phyloP scores from a whole-genome alignment of 31 red algal genomes.

The Pterothamnion heteromorphum region DNA sequence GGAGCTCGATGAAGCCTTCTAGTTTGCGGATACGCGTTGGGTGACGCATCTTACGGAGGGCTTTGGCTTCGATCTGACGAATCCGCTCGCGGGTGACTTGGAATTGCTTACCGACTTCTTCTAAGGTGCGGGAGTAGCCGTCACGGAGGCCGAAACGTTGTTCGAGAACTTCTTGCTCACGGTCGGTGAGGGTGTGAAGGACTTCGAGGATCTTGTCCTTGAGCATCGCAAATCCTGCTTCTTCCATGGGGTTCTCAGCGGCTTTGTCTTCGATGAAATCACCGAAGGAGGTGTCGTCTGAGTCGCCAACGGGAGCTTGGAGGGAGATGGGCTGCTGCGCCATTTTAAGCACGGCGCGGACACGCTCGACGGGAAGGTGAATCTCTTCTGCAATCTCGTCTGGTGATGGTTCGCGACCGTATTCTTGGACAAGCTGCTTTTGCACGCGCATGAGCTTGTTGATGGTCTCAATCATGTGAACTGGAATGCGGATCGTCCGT shows the following conservation, averaged over 20 bases:
- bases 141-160: constrained; percentile 89
- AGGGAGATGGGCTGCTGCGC: constrained; percentile 60
- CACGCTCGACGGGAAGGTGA: constrained; percentile 55
- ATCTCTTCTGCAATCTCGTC: constrained; percentile 65
- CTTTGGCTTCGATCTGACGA: constrained; percentile 95
- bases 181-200: constrained; percentile 66
- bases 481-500: constrained; percentile 68
- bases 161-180: constrained; percentile 82
- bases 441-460: constrained; percentile 45
- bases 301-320: constrained; percentile 61
- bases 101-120: constrained; percentile 82
- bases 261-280: constrained; percentile 64
- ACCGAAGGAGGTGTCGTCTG: constrained; percentile 52
- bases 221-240: constrained; percentile 58
- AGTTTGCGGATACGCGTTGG: no score
- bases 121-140: constrained; percentile 76
- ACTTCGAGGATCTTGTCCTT: constrained; percentile 81
- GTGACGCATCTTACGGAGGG: constrained; percentile 87
- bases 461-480: not conserved
- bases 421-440: constrained; percentile 57
- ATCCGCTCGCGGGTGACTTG: constrained; percentile 88
- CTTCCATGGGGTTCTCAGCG: constrained; percentile 62
- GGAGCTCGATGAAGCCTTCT: no score
- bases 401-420: constrained; percentile 61
- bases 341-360: constrained; percentile 56